These are phyloP conservation scores for Achlya hypogyna DNA, from an alignment of 352 stramenopile genomes.

Conservation along the genomic window DNA sequence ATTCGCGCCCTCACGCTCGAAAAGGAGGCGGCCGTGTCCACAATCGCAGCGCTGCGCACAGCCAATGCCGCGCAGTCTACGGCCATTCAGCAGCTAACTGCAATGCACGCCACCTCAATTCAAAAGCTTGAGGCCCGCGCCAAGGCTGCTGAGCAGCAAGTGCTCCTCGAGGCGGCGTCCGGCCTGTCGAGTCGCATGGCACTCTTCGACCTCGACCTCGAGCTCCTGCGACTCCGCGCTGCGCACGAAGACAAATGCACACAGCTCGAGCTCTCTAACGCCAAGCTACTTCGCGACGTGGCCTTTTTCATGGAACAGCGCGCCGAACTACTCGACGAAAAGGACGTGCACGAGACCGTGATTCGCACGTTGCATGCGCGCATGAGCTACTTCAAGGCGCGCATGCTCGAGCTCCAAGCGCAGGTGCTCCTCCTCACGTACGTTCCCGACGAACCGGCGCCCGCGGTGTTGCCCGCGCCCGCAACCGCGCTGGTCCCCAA, in stretches of 20 bases:
- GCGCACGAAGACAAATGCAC: neutral
- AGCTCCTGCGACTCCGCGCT: neutral
- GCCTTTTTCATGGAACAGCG: neutral
- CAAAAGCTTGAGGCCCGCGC: neutral
- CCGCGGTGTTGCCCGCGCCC: neutral
- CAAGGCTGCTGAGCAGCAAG: neutral
- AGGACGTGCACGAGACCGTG: conserved; percentile 1
- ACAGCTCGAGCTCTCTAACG: neutral
- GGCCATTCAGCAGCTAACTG: too few relatives aligned
- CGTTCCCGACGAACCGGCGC: too few relatives aligned
- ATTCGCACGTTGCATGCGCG: neutral
- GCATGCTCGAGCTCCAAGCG: conserved; percentile 1
- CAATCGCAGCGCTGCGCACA: too few relatives aligned
- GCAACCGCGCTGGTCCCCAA: neutral
- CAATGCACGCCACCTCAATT: too few relatives aligned
- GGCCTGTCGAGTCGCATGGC: neutral
- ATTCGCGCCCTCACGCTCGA: neutral
- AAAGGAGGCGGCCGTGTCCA: neutral
- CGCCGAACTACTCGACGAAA: neutral
- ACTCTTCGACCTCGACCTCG: conserved; percentile 1
- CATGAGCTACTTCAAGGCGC: neutral
- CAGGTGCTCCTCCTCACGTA: neutral
- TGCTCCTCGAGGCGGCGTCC: neutral
- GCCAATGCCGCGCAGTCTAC: too few relatives aligned
- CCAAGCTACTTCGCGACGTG: conserved; percentile 21